A percentile compares a stretch with the other conserved stretches of the same genome.
These are phyloP conservation scores for Talaromyces atroroseus DNA, from an alignment of 2,329 filamentous ascomycete species.

Conservation along the genomic window DNA sequence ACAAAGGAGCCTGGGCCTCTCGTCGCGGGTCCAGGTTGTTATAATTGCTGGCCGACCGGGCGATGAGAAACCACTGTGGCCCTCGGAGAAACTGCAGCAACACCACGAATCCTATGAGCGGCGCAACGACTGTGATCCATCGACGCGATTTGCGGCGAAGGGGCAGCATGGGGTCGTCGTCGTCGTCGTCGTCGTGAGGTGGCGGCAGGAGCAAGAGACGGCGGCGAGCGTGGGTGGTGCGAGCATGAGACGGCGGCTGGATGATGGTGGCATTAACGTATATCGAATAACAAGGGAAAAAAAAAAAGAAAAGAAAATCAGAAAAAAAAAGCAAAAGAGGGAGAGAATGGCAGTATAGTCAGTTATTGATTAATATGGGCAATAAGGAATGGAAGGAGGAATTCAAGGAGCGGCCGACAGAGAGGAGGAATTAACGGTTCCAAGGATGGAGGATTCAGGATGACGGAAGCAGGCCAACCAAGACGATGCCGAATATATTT, in stretches of 20 bases:
- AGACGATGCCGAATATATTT: too few species aligned
- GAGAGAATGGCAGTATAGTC: too few species aligned
- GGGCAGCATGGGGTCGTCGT: constrained; percentile 35
- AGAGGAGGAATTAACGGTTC: too few species aligned
- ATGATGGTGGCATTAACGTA: not conserved
- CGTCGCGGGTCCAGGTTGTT: not conserved
- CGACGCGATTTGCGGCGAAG: constrained; percentile 33
- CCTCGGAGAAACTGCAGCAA: constrained; percentile 49
- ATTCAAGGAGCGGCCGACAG: too few species aligned
- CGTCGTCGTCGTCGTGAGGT: not conserved
- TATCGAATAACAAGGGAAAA: too few species aligned
- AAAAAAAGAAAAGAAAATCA: too few species aligned
- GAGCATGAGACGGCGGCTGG: not conserved
- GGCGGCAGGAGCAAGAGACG: constrained; percentile 3
- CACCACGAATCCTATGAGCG: constrained; percentile 53
- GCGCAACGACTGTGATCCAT: constrained; percentile 44
- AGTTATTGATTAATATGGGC: too few species aligned
- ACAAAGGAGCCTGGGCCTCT: constrained; percentile 10
- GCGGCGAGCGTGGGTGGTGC: not conserved
- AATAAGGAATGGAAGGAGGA: too few species aligned
- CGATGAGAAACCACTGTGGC: constrained; percentile 12
- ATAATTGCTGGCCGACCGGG: not conserved
- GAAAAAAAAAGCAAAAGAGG: too few species aligned
- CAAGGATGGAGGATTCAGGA: too few species aligned
- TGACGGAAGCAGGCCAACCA: too few species aligned